Evolutionary conservation across 306 rosid genomes (phyloP).

Genomic region (Ochetophila trinervis): DNA sequence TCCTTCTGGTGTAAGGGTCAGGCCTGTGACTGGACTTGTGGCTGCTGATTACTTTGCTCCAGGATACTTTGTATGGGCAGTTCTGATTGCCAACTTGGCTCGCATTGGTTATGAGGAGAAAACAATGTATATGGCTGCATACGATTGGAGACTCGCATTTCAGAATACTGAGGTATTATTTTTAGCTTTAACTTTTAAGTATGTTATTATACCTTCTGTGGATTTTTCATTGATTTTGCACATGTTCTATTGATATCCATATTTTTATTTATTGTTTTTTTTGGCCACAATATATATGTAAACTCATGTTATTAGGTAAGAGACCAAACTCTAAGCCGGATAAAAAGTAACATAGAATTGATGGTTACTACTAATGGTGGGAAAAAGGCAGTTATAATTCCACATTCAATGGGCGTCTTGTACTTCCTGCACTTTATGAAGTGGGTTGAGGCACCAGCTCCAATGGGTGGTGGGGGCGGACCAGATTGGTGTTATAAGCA

Average conservation of each 20-base stretch:
- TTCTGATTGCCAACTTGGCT: conserved; percentile 81
- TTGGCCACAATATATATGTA: not conserved
- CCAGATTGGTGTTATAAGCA: conserved; percentile 45
- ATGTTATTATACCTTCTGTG: not conserved
- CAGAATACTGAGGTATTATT: conserved; percentile 75
- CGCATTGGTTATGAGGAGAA: conserved; percentile 84
- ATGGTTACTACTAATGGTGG: conserved; percentile 43
- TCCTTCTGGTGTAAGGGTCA: conserved; percentile 72
- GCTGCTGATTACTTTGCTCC: conserved; percentile 92
- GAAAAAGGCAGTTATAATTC: conserved; percentile 41
- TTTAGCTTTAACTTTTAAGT: not conserved
- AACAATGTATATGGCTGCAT: conserved; percentile 84
- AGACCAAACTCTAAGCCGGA: conserved; percentile 74
- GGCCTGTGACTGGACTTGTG: conserved; percentile 82
- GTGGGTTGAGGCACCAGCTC: conserved; percentile 92
- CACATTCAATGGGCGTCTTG: conserved; percentile 49
- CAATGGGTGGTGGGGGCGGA: conserved; percentile 58
- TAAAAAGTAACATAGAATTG: conserved; percentile 64
- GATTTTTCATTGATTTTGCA: conserved; percentile 21
- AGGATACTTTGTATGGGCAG: conserved; percentile 90
- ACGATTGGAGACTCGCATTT: conserved; percentile 87
- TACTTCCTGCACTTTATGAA: conserved; percentile 65
- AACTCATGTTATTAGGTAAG: conserved; percentile 53
- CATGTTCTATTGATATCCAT: not conserved
- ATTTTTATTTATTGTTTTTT: not conserved